Conservation (phyloP, 2,329 filamentous ascomycete species). For the Aspergillus brunneoviolaceus region DNA sequence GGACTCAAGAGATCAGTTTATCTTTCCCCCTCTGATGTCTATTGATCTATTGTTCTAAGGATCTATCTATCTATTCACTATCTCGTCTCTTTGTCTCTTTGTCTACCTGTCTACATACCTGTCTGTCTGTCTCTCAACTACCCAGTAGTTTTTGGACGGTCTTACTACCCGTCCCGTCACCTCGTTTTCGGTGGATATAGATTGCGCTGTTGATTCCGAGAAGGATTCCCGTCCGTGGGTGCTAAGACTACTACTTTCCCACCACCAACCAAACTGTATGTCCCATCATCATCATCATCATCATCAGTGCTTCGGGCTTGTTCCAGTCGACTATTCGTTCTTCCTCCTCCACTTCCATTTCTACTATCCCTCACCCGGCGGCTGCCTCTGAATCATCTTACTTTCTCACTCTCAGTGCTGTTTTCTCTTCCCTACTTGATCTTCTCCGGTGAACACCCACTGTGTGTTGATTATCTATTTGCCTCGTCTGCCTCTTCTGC, state of each 20-base stretch:
- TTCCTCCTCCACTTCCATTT: not conserved
- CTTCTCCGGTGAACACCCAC: not conserved
- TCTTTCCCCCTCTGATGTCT: not conserved
- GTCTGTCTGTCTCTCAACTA: not conserved
- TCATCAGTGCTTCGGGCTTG: constrained; percentile 1
- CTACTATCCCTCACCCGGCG: not conserved
- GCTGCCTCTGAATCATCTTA: not conserved
- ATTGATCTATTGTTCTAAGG: not conserved
- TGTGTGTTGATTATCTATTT: not conserved
- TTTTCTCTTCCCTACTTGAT: not conserved
- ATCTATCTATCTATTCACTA: not conserved
- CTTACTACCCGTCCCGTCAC: not conserved
- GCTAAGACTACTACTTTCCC: not conserved
- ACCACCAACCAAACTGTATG: constrained; percentile 7
- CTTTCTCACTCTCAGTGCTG: not conserved
- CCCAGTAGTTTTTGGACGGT: not conserved
- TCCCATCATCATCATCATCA: not conserved
- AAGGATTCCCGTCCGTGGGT: not conserved
- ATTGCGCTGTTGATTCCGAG: constrained; percentile 4
- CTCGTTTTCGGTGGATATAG: constrained; percentile 5
- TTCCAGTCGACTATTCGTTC: not conserved
- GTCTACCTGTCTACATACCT: not conserved
- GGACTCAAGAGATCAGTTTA: not conserved
- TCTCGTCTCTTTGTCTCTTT: not conserved
- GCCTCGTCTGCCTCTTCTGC: not conserved